A percentile compares a stretch with the other conserved stretches of the same genome.
These are phyloP conservation scores for Isabelozyma rhagii DNA, from an alignment of 805 yeast species.

Conservation along the genomic window DNA sequence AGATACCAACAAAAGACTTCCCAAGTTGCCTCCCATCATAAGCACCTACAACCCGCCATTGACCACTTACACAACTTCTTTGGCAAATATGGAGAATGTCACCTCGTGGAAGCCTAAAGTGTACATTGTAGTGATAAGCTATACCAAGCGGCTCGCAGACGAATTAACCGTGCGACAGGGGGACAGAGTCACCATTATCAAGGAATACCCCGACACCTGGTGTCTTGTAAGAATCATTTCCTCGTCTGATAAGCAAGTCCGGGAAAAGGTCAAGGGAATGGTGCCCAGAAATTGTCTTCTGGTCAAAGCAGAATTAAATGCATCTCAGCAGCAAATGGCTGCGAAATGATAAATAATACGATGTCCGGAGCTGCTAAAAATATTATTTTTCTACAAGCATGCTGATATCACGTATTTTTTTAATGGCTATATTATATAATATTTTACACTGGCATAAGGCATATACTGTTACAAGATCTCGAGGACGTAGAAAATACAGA, in stretches of 20 bases:
- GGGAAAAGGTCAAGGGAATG: constrained; percentile 3
- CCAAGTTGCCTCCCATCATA: constrained; percentile 14
- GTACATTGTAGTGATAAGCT: constrained; percentile 19
- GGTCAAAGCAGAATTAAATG: too few species aligned
- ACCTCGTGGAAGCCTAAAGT: not conserved
- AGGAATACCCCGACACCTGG: constrained; percentile 37
- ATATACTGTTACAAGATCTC: not conserved
- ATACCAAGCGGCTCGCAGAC: constrained; percentile 26
- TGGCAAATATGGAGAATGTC: not conserved
- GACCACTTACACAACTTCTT: not conserved
- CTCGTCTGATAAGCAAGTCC: not conserved
- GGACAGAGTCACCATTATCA: constrained; percentile 22
- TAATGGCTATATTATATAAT: too few species aligned
- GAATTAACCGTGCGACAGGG: constrained; percentile 31
- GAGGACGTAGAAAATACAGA: not conserved
- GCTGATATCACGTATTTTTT: too few species aligned
- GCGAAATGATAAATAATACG: not conserved
- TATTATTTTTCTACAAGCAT: too few species aligned
- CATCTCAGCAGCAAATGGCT: not conserved
- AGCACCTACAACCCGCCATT: not conserved
- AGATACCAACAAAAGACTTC: constrained; percentile 9
- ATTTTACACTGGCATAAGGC: too few species aligned
- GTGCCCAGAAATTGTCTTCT: not conserved
- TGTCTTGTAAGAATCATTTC: constrained; percentile 21
- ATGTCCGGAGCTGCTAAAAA: too few species aligned